phyloP scores from a whole-genome alignment of 495 filamentous ascomycete genomes.

The Aspergillus ellipticus region DNA sequence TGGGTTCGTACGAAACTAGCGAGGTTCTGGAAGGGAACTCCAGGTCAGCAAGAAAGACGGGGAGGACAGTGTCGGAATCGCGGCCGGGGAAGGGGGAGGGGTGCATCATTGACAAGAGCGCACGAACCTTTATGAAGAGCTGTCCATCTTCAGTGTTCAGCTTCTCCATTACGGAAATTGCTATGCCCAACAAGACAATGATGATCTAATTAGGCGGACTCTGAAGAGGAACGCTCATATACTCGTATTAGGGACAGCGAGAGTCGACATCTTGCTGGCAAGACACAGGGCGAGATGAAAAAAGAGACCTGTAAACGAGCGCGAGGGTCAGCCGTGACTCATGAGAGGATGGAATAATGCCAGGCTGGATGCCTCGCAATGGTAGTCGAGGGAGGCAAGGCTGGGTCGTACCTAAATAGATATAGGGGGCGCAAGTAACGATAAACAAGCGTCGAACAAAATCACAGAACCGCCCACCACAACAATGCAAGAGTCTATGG shows the following conservation, averaged over 20 bases:
- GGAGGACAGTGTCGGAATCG: no score
- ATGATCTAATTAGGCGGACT: slow-evolving; percentile 28
- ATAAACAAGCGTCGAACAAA: slow-evolving; percentile 15
- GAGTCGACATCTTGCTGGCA: slow-evolving; percentile 42
- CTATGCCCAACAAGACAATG: slow-evolving; percentile 23
- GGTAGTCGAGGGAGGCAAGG: not conserved
- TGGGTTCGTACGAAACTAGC: slow-evolving; percentile 94
- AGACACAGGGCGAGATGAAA: slow-evolving; percentile 19
- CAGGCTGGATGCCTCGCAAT: not conserved
- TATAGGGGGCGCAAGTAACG: slow-evolving; percentile 3
- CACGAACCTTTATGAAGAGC: slow-evolving; percentile 76
- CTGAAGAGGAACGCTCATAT: slow-evolving; percentile 37
- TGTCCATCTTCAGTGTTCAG: slow-evolving; percentile 76
- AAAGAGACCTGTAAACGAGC: slow-evolving; percentile 6
- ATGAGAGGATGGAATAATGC: not conserved
- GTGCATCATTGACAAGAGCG: not conserved
- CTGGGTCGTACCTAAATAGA: not conserved
- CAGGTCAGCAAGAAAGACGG: slow-evolving; percentile 9
- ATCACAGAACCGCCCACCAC: slow-evolving; percentile 5
- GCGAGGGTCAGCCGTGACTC: slow-evolving; percentile 8
- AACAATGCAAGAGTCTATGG: slow-evolving; percentile 11
- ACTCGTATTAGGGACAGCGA: slow-evolving; percentile 22
- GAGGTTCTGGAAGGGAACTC: slow-evolving; percentile 60
- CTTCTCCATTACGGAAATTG: slow-evolving; percentile 45
- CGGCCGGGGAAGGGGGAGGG: not conserved